phyloP scores from a whole-genome alignment of 78 protist species.

The Isochrysis galbana region DNA sequence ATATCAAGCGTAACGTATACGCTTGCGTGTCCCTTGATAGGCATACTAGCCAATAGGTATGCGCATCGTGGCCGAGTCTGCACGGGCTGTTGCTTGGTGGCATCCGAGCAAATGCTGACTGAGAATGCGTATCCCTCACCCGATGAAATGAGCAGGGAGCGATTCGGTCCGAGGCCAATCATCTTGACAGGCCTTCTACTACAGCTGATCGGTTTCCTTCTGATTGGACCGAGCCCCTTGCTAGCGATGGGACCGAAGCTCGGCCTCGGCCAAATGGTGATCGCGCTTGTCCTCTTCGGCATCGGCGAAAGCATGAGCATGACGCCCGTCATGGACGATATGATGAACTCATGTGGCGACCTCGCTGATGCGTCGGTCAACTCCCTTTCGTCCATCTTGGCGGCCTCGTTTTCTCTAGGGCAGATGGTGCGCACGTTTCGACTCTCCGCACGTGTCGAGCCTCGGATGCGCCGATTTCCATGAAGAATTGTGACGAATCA shows the following conservation, averaged over 20 bases:
- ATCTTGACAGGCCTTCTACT: background rate
- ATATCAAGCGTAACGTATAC: background rate
- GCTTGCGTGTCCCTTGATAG: background rate
- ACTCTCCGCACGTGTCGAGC: no score
- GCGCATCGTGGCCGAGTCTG: no score
- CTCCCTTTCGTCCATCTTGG: background rate
- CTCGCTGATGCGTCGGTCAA: background rate
- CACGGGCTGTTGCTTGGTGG: no score
- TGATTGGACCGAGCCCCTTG: constrained; percentile 10
- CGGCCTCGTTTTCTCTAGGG: background rate
- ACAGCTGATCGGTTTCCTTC: background rate
- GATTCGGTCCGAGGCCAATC: background rate
- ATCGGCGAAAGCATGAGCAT: constrained; percentile 14
- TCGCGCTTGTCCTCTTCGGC: background rate
- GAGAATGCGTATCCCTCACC: no score
- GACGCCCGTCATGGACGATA: constrained; percentile 24
- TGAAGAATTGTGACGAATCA: no score
- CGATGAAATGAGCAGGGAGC: no score
- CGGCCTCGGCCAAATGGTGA: background rate
- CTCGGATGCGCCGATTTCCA: no score
- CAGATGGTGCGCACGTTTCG: no score
- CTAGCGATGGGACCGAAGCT: background rate
- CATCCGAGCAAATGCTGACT: no score
- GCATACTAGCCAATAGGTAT: background rate
- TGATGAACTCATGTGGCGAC: background rate